Conservation (phyloP, 228 moss, liverwort and hornwort species). For the Sphagnum fallax region DNA sequence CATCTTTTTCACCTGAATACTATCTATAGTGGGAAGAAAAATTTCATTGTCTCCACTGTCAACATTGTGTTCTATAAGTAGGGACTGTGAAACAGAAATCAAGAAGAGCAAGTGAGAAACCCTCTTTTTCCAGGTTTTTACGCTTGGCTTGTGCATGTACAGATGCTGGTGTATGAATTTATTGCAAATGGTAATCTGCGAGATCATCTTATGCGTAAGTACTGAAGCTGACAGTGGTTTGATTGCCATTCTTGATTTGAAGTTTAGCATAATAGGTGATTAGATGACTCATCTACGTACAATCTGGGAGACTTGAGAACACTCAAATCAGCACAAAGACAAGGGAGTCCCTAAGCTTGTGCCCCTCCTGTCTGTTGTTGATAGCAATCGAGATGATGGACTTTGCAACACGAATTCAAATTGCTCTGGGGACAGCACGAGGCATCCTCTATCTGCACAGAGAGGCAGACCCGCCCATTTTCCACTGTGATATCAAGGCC, state of each 20-base stretch:
- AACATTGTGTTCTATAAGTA: too few relatives aligned
- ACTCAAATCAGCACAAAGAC: too few relatives aligned
- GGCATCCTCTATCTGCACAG: conserved; percentile 87
- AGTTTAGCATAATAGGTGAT: neutral
- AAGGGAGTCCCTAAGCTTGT: neutral
- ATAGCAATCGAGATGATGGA: conserved; percentile 48
- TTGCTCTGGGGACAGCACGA: conserved; percentile 71
- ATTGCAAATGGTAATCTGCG: conserved; percentile 79
- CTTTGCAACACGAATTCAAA: conserved; percentile 45
- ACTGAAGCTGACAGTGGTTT: neutral
- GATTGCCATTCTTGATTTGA: neutral
- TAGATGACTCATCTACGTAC: neutral
- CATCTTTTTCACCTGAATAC: too few relatives aligned
- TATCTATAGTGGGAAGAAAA: too few relatives aligned
- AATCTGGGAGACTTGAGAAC: too few relatives aligned
- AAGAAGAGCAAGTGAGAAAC: neutral
- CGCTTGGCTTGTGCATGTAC: conserved; percentile 4
- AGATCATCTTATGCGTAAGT: conserved; percentile 48
- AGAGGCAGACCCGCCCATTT: conserved; percentile 82
- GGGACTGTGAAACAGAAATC: too few relatives aligned
- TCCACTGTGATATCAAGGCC: conserved; percentile 84
- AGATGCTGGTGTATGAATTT: conserved; percentile 93
- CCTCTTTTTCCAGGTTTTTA: too few relatives aligned
- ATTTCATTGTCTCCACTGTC: too few relatives aligned
- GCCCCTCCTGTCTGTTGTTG: neutral